Evolutionary conservation across 306 rosid genomes (phyloP).

Genomic region (Quercus parvula): DNA sequence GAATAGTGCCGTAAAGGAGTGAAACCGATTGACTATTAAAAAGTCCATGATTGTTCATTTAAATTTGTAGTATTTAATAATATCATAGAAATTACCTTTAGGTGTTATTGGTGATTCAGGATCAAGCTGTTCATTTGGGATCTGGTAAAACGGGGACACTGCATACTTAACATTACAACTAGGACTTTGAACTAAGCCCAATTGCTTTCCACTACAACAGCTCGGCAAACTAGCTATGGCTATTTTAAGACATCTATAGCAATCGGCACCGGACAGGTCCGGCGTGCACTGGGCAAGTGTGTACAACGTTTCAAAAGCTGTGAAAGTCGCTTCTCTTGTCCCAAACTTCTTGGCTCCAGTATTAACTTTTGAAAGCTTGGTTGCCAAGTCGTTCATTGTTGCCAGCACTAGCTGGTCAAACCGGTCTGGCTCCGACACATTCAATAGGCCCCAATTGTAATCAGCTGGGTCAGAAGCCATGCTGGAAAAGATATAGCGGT

Average conservation of each 20-base stretch:
- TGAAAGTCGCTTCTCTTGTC: neutral
- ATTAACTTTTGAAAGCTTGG: neutral
- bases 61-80: too few relatives aligned
- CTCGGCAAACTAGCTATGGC: neutral
- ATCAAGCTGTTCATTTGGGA: too few relatives aligned
- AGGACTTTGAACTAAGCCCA: neutral
- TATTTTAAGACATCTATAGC: neutral
- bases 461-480: neutral
- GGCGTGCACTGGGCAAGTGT: slow-evolving; percentile 1
- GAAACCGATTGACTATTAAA: too few relatives aligned
- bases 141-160: neutral
- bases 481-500: slow-evolving; percentile 25
- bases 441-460: too few relatives aligned
- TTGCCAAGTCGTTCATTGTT: neutral
- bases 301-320: neutral
- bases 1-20: neutral
- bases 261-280: neutral
- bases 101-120: neutral
- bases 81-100: neutral
- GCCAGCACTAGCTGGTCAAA: neutral
- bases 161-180: neutral
- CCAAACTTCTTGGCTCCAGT: neutral
- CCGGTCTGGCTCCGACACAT: neutral
- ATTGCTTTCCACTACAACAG: neutral
- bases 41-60: too few relatives aligned